Base-by-base conservation (phyloP, 148 eudicot species). In the Persicaria maculosa region DNA sequence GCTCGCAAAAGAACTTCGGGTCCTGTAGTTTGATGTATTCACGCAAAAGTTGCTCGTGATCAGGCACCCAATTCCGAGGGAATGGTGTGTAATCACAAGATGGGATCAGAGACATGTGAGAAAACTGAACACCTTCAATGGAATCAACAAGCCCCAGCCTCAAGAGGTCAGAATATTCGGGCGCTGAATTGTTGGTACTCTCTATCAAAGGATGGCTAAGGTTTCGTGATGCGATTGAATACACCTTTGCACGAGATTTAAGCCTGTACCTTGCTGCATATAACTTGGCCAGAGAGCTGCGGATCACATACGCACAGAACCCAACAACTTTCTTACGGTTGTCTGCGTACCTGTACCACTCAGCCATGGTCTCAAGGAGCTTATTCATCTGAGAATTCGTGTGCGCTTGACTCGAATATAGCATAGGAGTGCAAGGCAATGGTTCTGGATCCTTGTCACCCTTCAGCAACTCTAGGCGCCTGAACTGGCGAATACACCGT, bases 311-410 rank as follows among this genome's bases (percentile, higher is more conserved):
- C 20, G 99, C 96, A 84, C 93, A 90, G 81, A 95, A 95, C 2
- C 94, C 99, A 58, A 92, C 92, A 81, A 91, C 82, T 76, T 95
- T 95, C 78, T 92, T 95, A 44, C 99, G 84, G 73, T 95, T 95
- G 78, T 95, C 99, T 45, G 99, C 99, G 72, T 87, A 95, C 81
- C 84, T 84, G 71, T 87, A 95, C 99, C 99, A 95, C 81, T 95
- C 99, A 44, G 97, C 96, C 96, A 95, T 92, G 50, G 96, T 90
- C 80, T 95, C 99, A 17, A 95, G 96, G 50, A 95, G 89, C 83
- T 95, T 95, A 80, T 95, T 95, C 99, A 95, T 95, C 85, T 95
- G 99, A 73, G 93, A 75, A 77, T 95, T 95, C 1, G 99, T 92
- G 74, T 95, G 97, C 44, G 97, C 97, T 81, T 95, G 99, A 61